Percentiles rank a stretch among this genome's conserved stretches.
Conservation (phyloP, 768 basidiomycete species). For the Pulveroboletus ravenelii region DNA sequence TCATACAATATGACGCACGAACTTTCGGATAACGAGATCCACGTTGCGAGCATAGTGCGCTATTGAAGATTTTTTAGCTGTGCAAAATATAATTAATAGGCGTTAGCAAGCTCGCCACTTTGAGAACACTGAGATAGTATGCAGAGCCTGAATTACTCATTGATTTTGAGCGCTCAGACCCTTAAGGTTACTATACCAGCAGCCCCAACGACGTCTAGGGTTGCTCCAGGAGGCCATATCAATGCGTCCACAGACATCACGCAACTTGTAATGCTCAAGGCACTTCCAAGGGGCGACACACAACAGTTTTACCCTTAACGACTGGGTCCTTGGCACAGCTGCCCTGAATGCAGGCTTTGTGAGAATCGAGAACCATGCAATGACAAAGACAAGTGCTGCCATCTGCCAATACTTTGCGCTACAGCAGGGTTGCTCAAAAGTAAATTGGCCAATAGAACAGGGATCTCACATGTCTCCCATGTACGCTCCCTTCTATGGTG, state of each 20-base stretch:
- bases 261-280: constrained; percentile 33
- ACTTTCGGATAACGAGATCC: constrained; percentile 53
- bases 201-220: constrained; percentile 74
- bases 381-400: neutral
- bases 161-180: neutral
- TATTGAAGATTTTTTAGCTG: constrained; percentile 48
- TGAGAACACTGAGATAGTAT: constrained; percentile 44
- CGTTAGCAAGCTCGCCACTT: constrained; percentile 49
- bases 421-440: constrained; percentile 4
- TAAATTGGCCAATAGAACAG: neutral
- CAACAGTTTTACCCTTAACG: constrained; percentile 54
- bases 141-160: constrained; percentile 42
- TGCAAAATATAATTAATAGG: constrained; percentile 52
- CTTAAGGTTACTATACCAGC: constrained; percentile 29
- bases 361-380: neutral
- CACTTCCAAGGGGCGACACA: constrained; percentile 21
- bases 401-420: constrained; percentile 52
- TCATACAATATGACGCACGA: constrained; percentile 33
- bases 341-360: constrained; percentile 45
- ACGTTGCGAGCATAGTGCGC: constrained; percentile 49
- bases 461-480: constrained; percentile 44
- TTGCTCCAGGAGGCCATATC: constrained; percentile 60
- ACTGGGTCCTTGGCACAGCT: constrained; percentile 46
- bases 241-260: constrained; percentile 58
- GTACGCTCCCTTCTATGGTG: constrained; percentile 51